Conservation (phyloP, 176 grass and related monocot species). For the Raddia distichophylla region DNA sequence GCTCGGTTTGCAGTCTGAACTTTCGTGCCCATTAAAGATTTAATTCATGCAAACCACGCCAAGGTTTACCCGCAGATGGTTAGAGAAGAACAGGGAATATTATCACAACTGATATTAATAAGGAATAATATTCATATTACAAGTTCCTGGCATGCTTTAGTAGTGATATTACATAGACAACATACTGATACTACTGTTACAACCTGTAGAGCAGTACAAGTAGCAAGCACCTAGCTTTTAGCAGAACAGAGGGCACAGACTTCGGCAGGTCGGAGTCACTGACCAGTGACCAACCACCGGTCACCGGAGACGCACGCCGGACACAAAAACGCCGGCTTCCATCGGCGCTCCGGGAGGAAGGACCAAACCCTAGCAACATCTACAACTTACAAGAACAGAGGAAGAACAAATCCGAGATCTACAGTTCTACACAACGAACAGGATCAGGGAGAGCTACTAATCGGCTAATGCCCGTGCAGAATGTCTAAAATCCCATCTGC, state of each 20-base stretch:
- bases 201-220: conserved; percentile 49
- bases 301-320: conserved; percentile 47
- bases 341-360: conserved; percentile 24
- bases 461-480: conserved; percentile 48
- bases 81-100: neutral
- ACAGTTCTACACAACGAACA: conserved; percentile 45
- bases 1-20: neutral
- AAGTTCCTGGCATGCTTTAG: neutral
- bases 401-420: conserved; percentile 26
- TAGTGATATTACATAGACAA: conserved; percentile 43
- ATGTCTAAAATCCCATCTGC: conserved; percentile 66
- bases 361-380: conserved; percentile 37
- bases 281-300: conserved; percentile 43
- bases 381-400: neutral
- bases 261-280: conserved; percentile 9
- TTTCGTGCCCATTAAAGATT: neutral
- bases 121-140: conserved; percentile 45
- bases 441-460: conserved; percentile 44
- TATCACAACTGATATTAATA: conserved; percentile 13
- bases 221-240: conserved; percentile 10
- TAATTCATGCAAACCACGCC: neutral
- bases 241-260: conserved; percentile 15
- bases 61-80: neutral
- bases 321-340: conserved; percentile 59
- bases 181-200: conserved; percentile 34